phyloP scores from a whole-genome alignment of 306 rosid species.

The Lithocarpus polystachyus region DNA sequence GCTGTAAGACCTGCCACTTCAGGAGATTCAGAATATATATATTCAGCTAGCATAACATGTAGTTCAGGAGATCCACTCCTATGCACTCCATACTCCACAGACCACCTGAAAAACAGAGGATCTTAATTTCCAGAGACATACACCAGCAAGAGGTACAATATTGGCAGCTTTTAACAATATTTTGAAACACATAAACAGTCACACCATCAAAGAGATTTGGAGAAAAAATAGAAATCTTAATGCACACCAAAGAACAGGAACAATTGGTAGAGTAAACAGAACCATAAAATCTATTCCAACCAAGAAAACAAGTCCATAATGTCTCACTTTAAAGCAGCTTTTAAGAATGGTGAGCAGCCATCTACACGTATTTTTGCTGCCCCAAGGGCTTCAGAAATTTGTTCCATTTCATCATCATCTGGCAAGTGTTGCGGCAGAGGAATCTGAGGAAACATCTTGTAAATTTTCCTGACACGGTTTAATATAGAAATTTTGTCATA shows the following conservation, averaged over 20 bases:
- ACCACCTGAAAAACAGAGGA: conserved; percentile 62
- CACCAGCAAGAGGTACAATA: not conserved
- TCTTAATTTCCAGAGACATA: not conserved
- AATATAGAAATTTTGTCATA: conserved; percentile 34
- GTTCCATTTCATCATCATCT: conserved; percentile 75
- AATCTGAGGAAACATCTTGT: conserved; percentile 62
- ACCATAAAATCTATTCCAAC: not conserved
- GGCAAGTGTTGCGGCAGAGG: conserved; percentile 65
- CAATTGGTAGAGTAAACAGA: not conserved
- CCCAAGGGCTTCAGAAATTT: conserved; percentile 79
- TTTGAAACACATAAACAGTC: too few species aligned
- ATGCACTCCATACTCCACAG: conserved; percentile 71
- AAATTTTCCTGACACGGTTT: conserved; percentile 73
- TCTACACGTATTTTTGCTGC: conserved; percentile 82
- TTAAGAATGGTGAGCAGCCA: conserved; percentile 90
- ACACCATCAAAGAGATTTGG: too few species aligned
- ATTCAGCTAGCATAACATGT: conserved; percentile 83
- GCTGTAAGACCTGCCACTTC: conserved; percentile 67
- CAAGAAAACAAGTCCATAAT: not conserved
- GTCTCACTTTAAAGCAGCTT: conserved; percentile 82
- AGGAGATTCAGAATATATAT: conserved; percentile 84
- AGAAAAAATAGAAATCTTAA: too few species aligned
- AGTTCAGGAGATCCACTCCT: conserved; percentile 75
- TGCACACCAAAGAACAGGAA: too few species aligned
- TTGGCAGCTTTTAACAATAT: too few species aligned